phyloP scores from a whole-genome alignment of 2,329 filamentous ascomycete genomes.

The Lachnellula cervina region DNA sequence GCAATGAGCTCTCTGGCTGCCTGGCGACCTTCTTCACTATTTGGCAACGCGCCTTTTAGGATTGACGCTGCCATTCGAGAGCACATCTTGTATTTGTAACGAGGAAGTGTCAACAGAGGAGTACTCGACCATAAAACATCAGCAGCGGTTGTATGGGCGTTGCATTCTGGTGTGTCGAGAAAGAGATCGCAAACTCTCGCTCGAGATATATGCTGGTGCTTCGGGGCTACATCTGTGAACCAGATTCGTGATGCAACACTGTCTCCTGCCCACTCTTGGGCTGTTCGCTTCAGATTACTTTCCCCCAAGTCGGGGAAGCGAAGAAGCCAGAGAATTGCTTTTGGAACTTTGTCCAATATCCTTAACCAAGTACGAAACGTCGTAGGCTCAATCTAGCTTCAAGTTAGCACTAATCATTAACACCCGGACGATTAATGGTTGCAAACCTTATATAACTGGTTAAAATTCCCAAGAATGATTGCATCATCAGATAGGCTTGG shows the following conservation, averaged over 20 bases:
- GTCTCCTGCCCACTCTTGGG: slow-evolving; percentile 74
- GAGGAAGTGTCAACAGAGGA: slow-evolving; percentile 80
- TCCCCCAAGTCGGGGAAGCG: slow-evolving; percentile 94
- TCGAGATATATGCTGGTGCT: slow-evolving; percentile 87
- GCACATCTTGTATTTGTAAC: slow-evolving; percentile 98
- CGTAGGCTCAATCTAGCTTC: slow-evolving; percentile 80
- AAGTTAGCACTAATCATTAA: background rate
- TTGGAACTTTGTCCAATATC: slow-evolving; percentile 79
- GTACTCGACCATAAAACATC: slow-evolving; percentile 97
- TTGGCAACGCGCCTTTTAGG: slow-evolving; percentile 80
- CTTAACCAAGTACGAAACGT: slow-evolving; percentile 95
- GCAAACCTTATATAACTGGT: slow-evolving; percentile 92
- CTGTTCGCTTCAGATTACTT: slow-evolving; percentile 74
- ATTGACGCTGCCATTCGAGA: slow-evolving; percentile 97
- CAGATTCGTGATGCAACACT: slow-evolving; percentile 82
- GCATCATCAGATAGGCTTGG: slow-evolving; percentile 74
- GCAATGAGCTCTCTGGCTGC: slow-evolving; percentile 75
- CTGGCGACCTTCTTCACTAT: slow-evolving; percentile 56
- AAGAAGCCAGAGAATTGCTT: slow-evolving; percentile 91
- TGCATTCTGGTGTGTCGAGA: slow-evolving; percentile 95
- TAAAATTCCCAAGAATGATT: slow-evolving; percentile 95
- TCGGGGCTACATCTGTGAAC: slow-evolving; percentile 95
- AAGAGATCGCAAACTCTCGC: slow-evolving; percentile 92
- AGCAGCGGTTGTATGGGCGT: slow-evolving; percentile 94
- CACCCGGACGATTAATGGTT: background rate